These are phyloP conservation scores for Lactifluus subvellereus DNA, from an alignment of 768 basidiomycete genomes.

Conservation along the genomic window DNA sequence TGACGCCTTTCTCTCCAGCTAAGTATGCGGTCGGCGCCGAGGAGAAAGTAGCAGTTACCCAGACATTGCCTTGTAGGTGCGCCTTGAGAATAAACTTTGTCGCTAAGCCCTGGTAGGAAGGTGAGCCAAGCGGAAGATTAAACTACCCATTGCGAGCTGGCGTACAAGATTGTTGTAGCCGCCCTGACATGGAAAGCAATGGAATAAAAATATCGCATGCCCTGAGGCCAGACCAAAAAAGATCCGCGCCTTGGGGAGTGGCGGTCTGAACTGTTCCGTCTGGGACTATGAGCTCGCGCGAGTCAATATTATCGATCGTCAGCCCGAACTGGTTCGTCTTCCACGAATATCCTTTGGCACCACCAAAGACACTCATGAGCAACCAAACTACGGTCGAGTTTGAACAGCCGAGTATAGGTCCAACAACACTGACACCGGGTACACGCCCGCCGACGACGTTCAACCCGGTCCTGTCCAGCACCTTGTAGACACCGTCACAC, in stretches of 20 bases:
- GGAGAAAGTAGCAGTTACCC: conserved; percentile 3
- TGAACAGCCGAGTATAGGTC: conserved; percentile 25
- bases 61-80: conserved; percentile 15
- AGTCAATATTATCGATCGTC: conserved; percentile 22
- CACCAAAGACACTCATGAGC: not conserved
- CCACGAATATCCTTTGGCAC: conserved; percentile 13
- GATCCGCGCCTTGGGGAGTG: conserved; percentile 16
- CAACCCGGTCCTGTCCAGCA: conserved; percentile 22
- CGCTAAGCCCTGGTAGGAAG: conserved; percentile 5
- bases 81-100: conserved; percentile 19
- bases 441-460: conserved; percentile 27
- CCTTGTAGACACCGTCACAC: conserved; percentile 29
- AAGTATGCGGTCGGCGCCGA: not conserved
- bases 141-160: not conserved
- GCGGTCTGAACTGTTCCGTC: conserved; percentile 22
- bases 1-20: not conserved
- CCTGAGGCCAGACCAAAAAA: conserved; percentile 18
- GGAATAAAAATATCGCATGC: not conserved
- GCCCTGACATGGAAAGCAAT: not conserved
- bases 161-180: conserved; percentile 20
- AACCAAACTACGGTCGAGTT: not conserved
- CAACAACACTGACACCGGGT: conserved; percentile 26
- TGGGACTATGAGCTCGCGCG: conserved; percentile 25
- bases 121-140: not conserved
- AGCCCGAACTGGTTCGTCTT: conserved; percentile 24